phyloP scores from a whole-genome alignment of 495 filamentous ascomycete genomes.

The Extremus antarcticus region DNA sequence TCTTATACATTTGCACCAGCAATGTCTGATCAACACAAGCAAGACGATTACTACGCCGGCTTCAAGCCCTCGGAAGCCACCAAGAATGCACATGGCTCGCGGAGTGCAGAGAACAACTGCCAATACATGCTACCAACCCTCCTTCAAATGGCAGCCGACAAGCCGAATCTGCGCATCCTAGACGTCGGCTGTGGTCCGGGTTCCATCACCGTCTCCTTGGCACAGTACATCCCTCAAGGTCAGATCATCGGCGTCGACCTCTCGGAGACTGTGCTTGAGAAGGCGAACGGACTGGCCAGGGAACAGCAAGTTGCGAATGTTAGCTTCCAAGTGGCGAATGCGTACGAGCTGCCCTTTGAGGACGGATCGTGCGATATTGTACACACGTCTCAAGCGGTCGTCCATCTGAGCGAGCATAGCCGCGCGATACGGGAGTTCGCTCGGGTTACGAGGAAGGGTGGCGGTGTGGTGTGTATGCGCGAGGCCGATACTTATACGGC shows the following conservation, averaged over 20 bases:
- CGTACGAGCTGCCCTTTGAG: not conserved
- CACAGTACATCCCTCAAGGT: constrained; percentile 2
- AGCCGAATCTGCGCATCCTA: constrained; percentile 2
- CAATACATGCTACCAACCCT: constrained; percentile 10
- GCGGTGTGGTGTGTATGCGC: too few relatives aligned
- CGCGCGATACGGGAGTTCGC: too few relatives aligned
- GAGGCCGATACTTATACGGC: too few relatives aligned
- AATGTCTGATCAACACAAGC: too few relatives aligned
- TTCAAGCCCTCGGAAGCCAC: too few relatives aligned
- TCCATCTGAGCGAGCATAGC: too few relatives aligned
- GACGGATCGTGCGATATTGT: not conserved
- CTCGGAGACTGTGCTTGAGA: not conserved
- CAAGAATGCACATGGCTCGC: not conserved
- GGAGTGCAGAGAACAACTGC: constrained; percentile 2
- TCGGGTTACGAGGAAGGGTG: too few relatives aligned
- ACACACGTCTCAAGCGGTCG: too few relatives aligned
- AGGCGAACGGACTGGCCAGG: not conserved
- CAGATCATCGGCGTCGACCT: constrained; percentile 1
- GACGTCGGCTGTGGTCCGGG: constrained; percentile 18
- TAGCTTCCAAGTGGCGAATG: not conserved
- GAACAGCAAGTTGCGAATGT: not conserved
- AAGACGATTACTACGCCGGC: too few relatives aligned
- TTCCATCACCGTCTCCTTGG: constrained; percentile 25
- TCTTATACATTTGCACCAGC: too few relatives aligned
- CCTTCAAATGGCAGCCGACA: too few relatives aligned